Percentiles rank a stretch among this genome's conserved stretches.
Conservation (phyloP, 768 basidiomycete genomes). For the Russula vinacea region DNA sequence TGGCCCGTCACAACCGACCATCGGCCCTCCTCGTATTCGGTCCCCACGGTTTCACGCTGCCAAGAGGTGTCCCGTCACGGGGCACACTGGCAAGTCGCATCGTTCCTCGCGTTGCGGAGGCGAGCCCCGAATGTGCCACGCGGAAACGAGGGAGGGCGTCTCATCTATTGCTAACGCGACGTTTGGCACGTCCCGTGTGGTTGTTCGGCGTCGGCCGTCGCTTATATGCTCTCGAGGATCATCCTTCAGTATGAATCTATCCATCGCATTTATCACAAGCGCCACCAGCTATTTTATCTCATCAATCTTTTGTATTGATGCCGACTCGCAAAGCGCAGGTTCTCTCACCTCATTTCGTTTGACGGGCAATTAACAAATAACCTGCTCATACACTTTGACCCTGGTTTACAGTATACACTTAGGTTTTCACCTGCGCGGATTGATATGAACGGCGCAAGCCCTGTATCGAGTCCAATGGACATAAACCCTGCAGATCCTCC, state of each 20-base stretch:
- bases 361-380: neutral
- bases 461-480: neutral
- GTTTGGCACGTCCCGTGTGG: constrained; percentile 3
- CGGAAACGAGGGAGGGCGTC: neutral
- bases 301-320: neutral
- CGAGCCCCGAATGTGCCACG: neutral
- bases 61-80: neutral
- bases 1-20: constrained; percentile 20
- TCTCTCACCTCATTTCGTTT: neutral
- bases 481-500: neutral
- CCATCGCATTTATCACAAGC: neutral
- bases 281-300: neutral
- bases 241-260: neutral
- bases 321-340: neutral
- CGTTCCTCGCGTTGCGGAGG: neutral
- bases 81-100: neutral
- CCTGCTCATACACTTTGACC: neutral
- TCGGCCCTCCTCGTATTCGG: neutral
- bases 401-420: neutral
- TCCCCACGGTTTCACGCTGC: neutral
- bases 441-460: neutral
- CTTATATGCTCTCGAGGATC: neutral
- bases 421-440: neutral
- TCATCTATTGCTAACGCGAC: neutral
- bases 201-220: constrained; percentile 1